Conservation (phyloP, 1,139 yeast species). For the Geotrichum candidum region DNA sequence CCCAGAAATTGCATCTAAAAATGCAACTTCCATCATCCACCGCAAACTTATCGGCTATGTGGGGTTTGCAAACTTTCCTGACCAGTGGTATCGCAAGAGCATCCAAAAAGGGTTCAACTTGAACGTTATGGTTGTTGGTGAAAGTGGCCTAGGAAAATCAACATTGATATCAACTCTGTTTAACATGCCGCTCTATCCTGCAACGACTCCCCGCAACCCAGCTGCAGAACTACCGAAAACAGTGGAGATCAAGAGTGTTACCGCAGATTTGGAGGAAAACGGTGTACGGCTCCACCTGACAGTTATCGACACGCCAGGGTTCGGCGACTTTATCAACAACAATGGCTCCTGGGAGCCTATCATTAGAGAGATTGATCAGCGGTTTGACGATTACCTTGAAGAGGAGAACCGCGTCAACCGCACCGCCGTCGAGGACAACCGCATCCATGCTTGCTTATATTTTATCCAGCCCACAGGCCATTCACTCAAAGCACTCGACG, state of each 20-base stretch:
- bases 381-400: constrained; percentile 86
- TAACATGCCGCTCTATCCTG: constrained; percentile 61
- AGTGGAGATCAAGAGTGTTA: constrained; percentile 62
- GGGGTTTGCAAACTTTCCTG: constrained; percentile 96
- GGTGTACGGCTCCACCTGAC: constrained; percentile 84
- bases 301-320: constrained; percentile 88
- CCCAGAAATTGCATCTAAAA: neutral
- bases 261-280: constrained; percentile 81
- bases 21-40: constrained; percentile 45
- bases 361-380: constrained; percentile 77
- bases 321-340: constrained; percentile 88
- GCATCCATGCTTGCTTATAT: constrained; percentile 96
- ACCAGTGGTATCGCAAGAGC: constrained; percentile 97
- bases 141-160: constrained; percentile 88
- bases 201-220: constrained; percentile 33
- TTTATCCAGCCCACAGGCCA: constrained; percentile 98
- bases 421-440: constrained; percentile 72
- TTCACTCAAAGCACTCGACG: constrained; percentile 80
- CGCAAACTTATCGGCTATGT: constrained; percentile 87
- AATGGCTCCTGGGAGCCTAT: constrained; percentile 90
- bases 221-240: constrained; percentile 37
- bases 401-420: constrained; percentile 84
- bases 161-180: constrained; percentile 89
- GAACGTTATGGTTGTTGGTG: constrained; percentile 56
- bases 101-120: constrained; percentile 87